Evolutionary conservation across 106 monocot species (phyloP).

Genomic region (Acorus gramineus): DNA sequence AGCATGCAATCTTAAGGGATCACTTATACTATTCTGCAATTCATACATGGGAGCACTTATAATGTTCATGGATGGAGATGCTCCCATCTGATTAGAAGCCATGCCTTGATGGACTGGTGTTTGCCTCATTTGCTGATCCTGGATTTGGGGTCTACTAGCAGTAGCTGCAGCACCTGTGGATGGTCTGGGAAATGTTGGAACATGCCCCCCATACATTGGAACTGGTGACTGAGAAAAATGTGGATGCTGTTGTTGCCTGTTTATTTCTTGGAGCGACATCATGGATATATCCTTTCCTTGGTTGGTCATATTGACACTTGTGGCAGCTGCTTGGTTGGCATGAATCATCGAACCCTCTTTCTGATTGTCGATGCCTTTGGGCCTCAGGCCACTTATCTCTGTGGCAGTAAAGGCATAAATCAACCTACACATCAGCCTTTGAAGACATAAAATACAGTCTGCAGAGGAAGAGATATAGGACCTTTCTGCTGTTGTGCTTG

Average conservation of each 20-base stretch:
- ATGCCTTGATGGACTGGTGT: slow-evolving; percentile 32
- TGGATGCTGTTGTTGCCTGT: slow-evolving; percentile 35
- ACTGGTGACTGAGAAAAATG: slow-evolving; percentile 44
- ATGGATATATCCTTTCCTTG: slow-evolving; percentile 27
- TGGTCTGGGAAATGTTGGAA: slow-evolving; percentile 43
- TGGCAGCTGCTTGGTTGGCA: slow-evolving; percentile 22
- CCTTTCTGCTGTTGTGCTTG: slow-evolving; percentile 25
- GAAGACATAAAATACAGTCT: slow-evolving; percentile 18
- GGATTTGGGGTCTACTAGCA: slow-evolving; percentile 24
- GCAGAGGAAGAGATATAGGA: slow-evolving; percentile 9
- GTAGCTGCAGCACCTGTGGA: slow-evolving; percentile 17
- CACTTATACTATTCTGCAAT: slow-evolving; percentile 30
- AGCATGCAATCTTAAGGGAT: slow-evolving; percentile 33
- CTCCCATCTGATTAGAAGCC: slow-evolving; percentile 22
- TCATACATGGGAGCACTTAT: slow-evolving; percentile 29
- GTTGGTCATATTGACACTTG: slow-evolving; percentile 21
- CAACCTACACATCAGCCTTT: slow-evolving; percentile 27
- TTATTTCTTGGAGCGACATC: slow-evolving; percentile 23
- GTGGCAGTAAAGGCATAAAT: slow-evolving; percentile 10
- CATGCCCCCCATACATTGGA: slow-evolving; percentile 29
- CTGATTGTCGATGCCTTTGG: slow-evolving; percentile 24
- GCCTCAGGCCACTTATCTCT: slow-evolving; percentile 29
- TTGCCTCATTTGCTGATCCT: slow-evolving; percentile 33
- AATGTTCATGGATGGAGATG: slow-evolving; percentile 18
- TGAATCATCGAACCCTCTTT: slow-evolving; percentile 19